Evolutionary conservation across 108 stramenopile species (phyloP).

Genomic region (Nannochloropsis oceanica): DNA sequence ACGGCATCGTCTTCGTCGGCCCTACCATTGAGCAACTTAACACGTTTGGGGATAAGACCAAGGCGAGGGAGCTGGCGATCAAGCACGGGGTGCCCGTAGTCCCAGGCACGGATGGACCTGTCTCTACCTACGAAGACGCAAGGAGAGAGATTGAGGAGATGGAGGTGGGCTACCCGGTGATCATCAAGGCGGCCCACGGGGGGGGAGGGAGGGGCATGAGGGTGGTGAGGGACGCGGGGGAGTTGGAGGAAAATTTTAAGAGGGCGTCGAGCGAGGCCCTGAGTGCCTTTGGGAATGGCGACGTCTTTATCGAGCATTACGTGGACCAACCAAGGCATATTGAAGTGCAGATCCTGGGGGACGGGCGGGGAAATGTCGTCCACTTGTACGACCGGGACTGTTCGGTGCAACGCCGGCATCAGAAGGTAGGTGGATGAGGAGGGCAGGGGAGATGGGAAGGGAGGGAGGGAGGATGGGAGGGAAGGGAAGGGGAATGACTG

Average conservation of each 20-base stretch:
- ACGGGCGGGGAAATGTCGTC: constrained; percentile 69
- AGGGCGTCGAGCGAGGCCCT: constrained; percentile 39
- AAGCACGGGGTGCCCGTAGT: constrained; percentile 67
- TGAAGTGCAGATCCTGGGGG: constrained; percentile 86
- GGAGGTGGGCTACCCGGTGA: constrained; percentile 74
- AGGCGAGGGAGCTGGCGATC: constrained; percentile 69
- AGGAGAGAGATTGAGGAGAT: constrained; percentile 46
- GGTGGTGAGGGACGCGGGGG: constrained; percentile 52
- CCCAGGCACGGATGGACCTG: constrained; percentile 68
- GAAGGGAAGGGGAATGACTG: no score
- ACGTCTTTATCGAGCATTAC: constrained; percentile 77
- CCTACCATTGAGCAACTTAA: constrained; percentile 59
- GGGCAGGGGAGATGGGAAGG: no score
- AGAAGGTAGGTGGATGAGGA: constrained; percentile 43
- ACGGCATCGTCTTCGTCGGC: constrained; percentile 67
- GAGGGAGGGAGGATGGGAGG: no score
- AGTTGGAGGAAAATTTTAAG: constrained; percentile 34
- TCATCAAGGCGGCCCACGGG: constrained; percentile 90
- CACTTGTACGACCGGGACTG: constrained; percentile 92
- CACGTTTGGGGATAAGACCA: constrained; percentile 82
- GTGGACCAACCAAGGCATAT: constrained; percentile 82
- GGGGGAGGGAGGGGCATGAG: constrained; percentile 94
- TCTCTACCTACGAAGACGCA: constrained; percentile 59
- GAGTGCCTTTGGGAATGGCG: constrained; percentile 80
- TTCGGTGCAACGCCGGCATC: constrained; percentile 91